Conservation (phyloP, 345 rosid genomes). For the Ceriops tagal region DNA sequence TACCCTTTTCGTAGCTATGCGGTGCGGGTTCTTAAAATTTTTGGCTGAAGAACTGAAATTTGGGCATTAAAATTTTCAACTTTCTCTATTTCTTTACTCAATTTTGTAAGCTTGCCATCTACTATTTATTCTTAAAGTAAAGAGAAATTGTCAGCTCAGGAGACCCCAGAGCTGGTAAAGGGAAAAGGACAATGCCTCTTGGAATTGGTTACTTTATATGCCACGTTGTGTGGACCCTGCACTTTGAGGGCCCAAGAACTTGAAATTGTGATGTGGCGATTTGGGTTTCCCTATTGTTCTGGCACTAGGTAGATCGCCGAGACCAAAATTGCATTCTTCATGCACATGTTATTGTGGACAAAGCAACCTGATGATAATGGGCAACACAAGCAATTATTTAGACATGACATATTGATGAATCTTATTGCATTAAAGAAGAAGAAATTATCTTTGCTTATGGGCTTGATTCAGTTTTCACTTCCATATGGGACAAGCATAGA, state of each 20-base stretch:
- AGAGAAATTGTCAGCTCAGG: slow-evolving; percentile 73
- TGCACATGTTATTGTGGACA: too few species aligned
- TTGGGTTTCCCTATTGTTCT: too few species aligned
- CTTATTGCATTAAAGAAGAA: too few species aligned
- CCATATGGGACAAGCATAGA: too few species aligned
- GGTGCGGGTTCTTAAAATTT: not conserved
- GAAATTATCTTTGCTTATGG: too few species aligned
- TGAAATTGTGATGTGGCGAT: slow-evolving; percentile 53
- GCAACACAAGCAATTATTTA: too few species aligned
- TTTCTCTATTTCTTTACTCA: not conserved
- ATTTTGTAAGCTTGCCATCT: not conserved
- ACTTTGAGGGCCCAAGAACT: slow-evolving; percentile 89
- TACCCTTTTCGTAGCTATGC: too few species aligned
- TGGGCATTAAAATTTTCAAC: not conserved
- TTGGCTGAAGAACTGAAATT: not conserved
- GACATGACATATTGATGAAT: too few species aligned
- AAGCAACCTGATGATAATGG: too few species aligned
- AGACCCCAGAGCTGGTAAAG: slow-evolving; percentile 71
- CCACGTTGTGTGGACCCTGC: slow-evolving; percentile 95
- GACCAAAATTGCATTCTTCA: too few species aligned
- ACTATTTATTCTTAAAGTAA: slow-evolving; percentile 12
- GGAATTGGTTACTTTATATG: slow-evolving; percentile 68
- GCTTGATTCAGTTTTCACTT: too few species aligned
- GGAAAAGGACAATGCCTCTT: slow-evolving; percentile 67
- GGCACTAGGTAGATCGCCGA: too few species aligned